A percentile compares a stretch with the other conserved stretches of the same genome.
phyloP scores from a whole-genome alignment of 352 stramenopile genomes.

The Globisporangium iwayamae region DNA sequence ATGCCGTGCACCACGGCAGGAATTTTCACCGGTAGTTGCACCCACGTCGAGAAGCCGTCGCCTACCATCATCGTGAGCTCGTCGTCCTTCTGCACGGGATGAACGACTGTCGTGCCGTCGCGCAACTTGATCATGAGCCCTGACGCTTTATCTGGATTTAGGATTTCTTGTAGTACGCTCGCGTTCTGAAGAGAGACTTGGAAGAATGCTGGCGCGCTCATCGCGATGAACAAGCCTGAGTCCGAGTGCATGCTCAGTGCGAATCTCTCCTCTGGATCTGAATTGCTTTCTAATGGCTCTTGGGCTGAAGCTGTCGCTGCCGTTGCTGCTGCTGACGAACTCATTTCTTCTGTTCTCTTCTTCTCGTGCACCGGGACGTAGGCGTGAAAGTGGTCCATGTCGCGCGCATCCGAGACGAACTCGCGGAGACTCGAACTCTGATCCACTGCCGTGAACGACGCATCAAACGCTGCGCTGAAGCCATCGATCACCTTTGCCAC shows the following conservation, averaged over 20 bases:
- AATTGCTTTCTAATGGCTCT: neutral
- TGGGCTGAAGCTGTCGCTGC: neutral
- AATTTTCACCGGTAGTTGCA: constrained; percentile 12
- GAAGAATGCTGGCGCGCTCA: constrained; percentile 21
- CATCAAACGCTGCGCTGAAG: constrained; percentile 15
- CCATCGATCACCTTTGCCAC: constrained; percentile 10
- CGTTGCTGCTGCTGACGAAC: neutral
- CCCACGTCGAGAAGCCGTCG: constrained; percentile 21
- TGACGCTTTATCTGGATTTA: constrained; percentile 15
- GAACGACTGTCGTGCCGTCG: constrained; percentile 9
- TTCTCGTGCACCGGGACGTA: constrained; percentile 10
- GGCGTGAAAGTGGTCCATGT: constrained; percentile 25
- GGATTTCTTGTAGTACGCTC: constrained; percentile 3
- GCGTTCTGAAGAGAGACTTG: neutral
- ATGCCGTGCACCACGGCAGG: constrained; percentile 22
- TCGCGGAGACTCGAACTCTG: constrained; percentile 4
- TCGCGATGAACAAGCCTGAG: constrained; percentile 21
- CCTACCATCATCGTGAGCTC: constrained; percentile 21
- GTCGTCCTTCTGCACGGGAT: constrained; percentile 12
- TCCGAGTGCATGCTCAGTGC: constrained; percentile 24
- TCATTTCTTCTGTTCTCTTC: neutral
- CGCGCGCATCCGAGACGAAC: constrained; percentile 8
- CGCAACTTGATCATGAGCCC: constrained; percentile 16
- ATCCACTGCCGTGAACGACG: neutral
- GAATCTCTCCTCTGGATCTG: neutral